Conservation (phyloP, 257 asterid species). For the Misopates orontium region DNA sequence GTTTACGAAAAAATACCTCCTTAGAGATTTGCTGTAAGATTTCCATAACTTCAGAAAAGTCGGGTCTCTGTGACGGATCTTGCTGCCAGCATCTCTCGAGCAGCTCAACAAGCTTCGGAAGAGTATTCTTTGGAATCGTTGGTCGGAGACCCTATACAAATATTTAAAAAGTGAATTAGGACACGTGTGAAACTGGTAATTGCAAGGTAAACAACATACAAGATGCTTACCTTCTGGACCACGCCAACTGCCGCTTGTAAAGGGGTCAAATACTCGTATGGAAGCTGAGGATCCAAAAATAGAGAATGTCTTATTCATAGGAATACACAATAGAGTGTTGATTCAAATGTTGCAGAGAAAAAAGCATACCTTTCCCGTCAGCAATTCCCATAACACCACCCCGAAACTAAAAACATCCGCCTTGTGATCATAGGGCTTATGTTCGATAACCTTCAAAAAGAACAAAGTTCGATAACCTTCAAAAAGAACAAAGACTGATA, state of each 20-base stretch:
- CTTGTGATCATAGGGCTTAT: slow-evolving; percentile 91
- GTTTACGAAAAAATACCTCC: slow-evolving; percentile 53
- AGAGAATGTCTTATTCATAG: not conserved
- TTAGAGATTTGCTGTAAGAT: slow-evolving; percentile 56
- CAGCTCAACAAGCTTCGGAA: slow-evolving; percentile 73
- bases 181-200: not conserved
- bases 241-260: slow-evolving; percentile 98
- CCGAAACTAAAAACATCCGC: slow-evolving; percentile 96
- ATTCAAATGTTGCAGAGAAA: not conserved
- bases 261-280: slow-evolving; percentile 93
- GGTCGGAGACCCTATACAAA: slow-evolving; percentile 81
- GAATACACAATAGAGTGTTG: slow-evolving; percentile 1
- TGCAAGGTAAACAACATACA: slow-evolving; percentile 10
- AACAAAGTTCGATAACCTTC: slow-evolving; percentile 47
- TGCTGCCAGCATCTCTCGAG: slow-evolving; percentile 97
- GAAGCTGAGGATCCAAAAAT: slow-evolving; percentile 57
- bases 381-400: slow-evolving; percentile 86
- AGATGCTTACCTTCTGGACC: slow-evolving; percentile 78
- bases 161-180: slow-evolving; percentile 7
- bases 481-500: slow-evolving; percentile 35
- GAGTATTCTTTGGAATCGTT: slow-evolving; percentile 74
- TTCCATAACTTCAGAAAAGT: slow-evolving; percentile 76
- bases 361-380: slow-evolving; percentile 80
- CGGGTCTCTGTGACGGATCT: slow-evolving; percentile 77
- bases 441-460: slow-evolving; percentile 81